Conservation (phyloP, 805 yeast genomes). For the Kazachstania taianensis region DNA sequence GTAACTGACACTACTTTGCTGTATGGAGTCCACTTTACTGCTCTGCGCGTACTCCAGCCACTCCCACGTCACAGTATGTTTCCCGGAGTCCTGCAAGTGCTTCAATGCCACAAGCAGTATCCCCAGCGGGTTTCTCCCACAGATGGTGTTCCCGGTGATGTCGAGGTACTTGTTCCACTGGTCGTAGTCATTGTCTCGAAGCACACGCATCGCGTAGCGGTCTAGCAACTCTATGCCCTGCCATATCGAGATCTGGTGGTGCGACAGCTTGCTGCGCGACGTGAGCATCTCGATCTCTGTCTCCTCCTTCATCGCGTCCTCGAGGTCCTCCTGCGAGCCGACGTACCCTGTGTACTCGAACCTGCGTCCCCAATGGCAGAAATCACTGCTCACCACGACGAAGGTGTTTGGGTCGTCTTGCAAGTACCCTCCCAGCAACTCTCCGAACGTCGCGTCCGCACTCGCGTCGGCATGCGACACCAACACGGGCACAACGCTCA, state of each 20-base stretch:
- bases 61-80: slow-evolving; percentile 30
- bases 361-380: slow-evolving; percentile 86
- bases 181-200: slow-evolving; percentile 23
- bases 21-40: slow-evolving; percentile 34
- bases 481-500: slow-evolving; percentile 65
- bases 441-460: slow-evolving; percentile 38
- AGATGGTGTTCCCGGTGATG: slow-evolving; percentile 76
- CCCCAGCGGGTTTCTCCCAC: slow-evolving; percentile 81
- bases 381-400: slow-evolving; percentile 79
- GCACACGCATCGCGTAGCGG: slow-evolving; percentile 52
- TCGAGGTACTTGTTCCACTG: slow-evolving; percentile 60
- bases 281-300: slow-evolving; percentile 26
- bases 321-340: slow-evolving; percentile 16
- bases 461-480: slow-evolving; percentile 49
- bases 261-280: slow-evolving; percentile 20
- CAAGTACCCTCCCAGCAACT: slow-evolving; percentile 42
- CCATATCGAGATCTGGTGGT: slow-evolving; percentile 42
- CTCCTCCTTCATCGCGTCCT: slow-evolving; percentile 26
- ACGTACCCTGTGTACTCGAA: slow-evolving; percentile 51
- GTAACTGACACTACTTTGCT: slow-evolving; percentile 84
- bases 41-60: slow-evolving; percentile 85
- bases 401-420: slow-evolving; percentile 45
- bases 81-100: slow-evolving; percentile 7
- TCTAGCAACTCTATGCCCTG: slow-evolving; percentile 70
- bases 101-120: slow-evolving; percentile 45